Percentiles rank a stretch among this genome's conserved stretches.
phyloP scores from a whole-genome alignment of 2,329 filamentous ascomycete species.

The Colletotrichum tanaceti region DNA sequence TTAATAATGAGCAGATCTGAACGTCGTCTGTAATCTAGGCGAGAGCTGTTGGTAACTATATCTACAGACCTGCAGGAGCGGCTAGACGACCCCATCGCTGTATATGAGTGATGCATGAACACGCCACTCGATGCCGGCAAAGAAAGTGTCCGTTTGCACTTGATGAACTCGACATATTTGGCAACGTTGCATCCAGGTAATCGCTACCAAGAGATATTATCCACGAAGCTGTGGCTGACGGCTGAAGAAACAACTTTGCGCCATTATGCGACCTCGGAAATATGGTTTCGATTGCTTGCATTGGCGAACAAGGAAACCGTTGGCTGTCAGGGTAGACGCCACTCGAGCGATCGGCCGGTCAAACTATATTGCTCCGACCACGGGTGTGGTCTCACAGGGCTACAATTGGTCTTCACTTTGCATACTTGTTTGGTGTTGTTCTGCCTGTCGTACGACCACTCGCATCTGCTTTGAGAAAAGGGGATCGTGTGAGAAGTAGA shows the following conservation, averaged over 20 bases:
- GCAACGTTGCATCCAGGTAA: constrained; percentile 32
- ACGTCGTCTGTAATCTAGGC: constrained; percentile 61
- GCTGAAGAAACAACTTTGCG: constrained; percentile 3
- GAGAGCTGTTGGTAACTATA: constrained; percentile 62
- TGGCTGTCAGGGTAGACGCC: constrained; percentile 13
- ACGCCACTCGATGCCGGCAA: not conserved
- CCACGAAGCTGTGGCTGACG: not conserved
- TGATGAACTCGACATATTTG: not conserved
- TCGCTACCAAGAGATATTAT: not conserved
- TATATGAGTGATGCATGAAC: constrained; percentile 39
- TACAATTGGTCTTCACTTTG: not conserved
- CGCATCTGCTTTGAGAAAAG: not conserved
- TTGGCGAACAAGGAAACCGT: constrained; percentile 24
- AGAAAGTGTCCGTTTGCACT: not conserved
- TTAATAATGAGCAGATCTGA: constrained; percentile 53
- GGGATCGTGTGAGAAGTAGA: not conserved
- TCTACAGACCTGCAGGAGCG: constrained; percentile 67
- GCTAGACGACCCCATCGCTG: constrained; percentile 65
- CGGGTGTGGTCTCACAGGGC: not conserved
- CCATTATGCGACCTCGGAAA: constrained; percentile 16
- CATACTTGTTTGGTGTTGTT: not conserved
- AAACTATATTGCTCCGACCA: constrained; percentile 2
- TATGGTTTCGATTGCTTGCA: constrained; percentile 12
- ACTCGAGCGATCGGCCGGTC: constrained; percentile 1
- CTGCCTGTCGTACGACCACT: constrained; percentile 2